Evolutionary conservation across 2,329 filamentous ascomycete species (phyloP), one percentile per base, ranked within the genome.

Genomic region (Lecanicillium sp.): DNA sequence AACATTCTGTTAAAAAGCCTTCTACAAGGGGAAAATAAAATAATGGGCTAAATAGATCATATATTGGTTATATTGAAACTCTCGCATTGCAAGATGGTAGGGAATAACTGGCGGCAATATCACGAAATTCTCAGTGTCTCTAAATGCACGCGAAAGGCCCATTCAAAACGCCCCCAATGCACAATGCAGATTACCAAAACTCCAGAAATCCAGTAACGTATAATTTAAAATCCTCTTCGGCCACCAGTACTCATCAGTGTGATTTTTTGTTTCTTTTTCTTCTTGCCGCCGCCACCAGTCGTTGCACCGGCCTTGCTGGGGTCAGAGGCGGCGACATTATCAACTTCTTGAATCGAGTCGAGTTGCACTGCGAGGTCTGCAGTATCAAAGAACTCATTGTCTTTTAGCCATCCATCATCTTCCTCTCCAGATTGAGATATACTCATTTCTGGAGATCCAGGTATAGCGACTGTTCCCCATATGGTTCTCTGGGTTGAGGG

Each of bases 351-450:
- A 38, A 77, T 55, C 3, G 74, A 74, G 50, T 79, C 70, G 52
- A 80, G 66, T 56, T 80, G 75, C 51, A 72, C 57, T 12, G 74
- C 68, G 5, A 81, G 53, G 40, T 87, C 82, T 2, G 76, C 72
- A 4, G 65, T 64, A 1, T 61, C 67, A 13, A 94, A 57, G 41
- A 95, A 77, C 41, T 83, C 80, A 52, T 94, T 86, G 2, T 81
- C 87, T 50, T 85, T 81, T 13, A 90, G 66, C 89, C 89, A 96
- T 1, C 89, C 90, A 56, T 96, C 89, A 45, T 88, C 78, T 9
- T 38, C 41, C 4, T 44, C 19, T 38, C 44, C 43, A 57, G 50
- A 10, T n/a, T 37, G 42, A 1, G 61, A 44, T 3, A 69, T 56
- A 19, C 60, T 60, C 19, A 78, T 51, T 10, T 74, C 71, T 2